Percentiles rank a stretch among this genome's conserved stretches.
These are phyloP conservation scores for Trichothecium sympodiale DNA, from an alignment of 2,329 filamentous ascomycete species.

Conservation along the genomic window DNA sequence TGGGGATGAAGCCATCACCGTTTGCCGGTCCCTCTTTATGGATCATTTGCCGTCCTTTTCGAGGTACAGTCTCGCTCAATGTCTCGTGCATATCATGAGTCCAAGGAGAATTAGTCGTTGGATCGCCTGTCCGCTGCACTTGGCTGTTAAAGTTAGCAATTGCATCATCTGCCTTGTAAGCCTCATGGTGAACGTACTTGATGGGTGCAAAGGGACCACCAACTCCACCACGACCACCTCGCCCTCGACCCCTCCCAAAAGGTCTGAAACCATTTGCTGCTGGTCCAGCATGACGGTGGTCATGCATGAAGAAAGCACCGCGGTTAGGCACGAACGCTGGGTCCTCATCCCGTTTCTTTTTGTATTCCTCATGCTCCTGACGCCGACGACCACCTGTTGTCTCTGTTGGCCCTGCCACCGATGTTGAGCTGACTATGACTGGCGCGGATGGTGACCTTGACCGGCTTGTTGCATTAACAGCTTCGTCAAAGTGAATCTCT, in stretches of 20 bases:
- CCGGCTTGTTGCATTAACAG: slow-evolving; percentile 13
- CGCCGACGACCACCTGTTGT: slow-evolving; percentile 59
- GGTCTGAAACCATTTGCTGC: slow-evolving; percentile 68
- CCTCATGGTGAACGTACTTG: slow-evolving; percentile 39
- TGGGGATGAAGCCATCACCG: slow-evolving; percentile 42
- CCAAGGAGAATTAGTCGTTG: slow-evolving; percentile 67
- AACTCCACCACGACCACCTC: slow-evolving; percentile 48
- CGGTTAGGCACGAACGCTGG: slow-evolving; percentile 90
- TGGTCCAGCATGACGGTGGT: slow-evolving; percentile 71
- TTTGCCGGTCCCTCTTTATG: slow-evolving; percentile 40
- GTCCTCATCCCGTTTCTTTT: slow-evolving; percentile 76
- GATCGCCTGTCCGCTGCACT: slow-evolving; percentile 39
- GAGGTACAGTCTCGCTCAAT: slow-evolving; percentile 34
- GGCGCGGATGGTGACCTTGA: slow-evolving; percentile 34
- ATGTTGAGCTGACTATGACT: slow-evolving; percentile 43
- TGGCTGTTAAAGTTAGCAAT: slow-evolving; percentile 14
- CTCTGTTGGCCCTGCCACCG: slow-evolving; percentile 38
- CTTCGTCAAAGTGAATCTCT: slow-evolving; percentile 37
- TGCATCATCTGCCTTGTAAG: not conserved
- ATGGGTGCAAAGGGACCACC: slow-evolving; percentile 48
- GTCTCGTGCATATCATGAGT: slow-evolving; percentile 88
- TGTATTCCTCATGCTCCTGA: slow-evolving; percentile 84
- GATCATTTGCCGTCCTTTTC: slow-evolving; percentile 30
- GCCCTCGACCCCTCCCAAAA: slow-evolving; percentile 55
- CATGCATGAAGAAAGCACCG: slow-evolving; percentile 95